Conservation (phyloP, 2,329 filamentous ascomycete genomes). For the Trichoderma hamatum region DNA sequence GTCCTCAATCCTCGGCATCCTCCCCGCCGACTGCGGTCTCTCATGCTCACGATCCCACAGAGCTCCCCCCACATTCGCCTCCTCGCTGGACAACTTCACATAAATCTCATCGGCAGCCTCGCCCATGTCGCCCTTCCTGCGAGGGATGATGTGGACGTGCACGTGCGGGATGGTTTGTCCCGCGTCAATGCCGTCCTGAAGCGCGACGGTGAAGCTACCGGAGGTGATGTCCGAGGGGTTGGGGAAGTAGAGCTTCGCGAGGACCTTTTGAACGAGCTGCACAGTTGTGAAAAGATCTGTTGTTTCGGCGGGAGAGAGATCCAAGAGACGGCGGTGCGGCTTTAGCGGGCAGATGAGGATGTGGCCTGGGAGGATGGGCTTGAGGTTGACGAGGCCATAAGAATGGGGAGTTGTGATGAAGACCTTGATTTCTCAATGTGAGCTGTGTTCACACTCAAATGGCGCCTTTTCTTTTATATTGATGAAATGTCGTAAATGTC, state of each 20-base stretch:
- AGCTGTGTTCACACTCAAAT: neutral
- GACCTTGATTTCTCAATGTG: slow-evolving; percentile 59
- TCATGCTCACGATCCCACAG: slow-evolving; percentile 56
- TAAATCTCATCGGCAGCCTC: slow-evolving; percentile 71
- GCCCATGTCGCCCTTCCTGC: slow-evolving; percentile 59
- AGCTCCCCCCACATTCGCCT: slow-evolving; percentile 77
- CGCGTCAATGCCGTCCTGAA: slow-evolving; percentile 90
- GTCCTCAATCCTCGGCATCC: slow-evolving; percentile 73
- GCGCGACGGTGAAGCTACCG: slow-evolving; percentile 84
- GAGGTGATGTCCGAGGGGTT: slow-evolving; percentile 54
- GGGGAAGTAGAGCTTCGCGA: slow-evolving; percentile 61
- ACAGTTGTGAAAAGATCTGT: slow-evolving; percentile 85
- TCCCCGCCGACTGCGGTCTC: slow-evolving; percentile 55
- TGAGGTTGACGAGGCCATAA: slow-evolving; percentile 93
- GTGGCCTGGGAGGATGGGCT: slow-evolving; percentile 90
- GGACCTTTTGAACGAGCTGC: slow-evolving; percentile 77
- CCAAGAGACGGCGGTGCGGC: slow-evolving; percentile 70
- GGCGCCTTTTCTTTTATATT: too few species aligned
- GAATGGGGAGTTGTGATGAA: slow-evolving; percentile 80
- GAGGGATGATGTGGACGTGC: slow-evolving; percentile 88
- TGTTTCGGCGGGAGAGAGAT: slow-evolving; percentile 72
- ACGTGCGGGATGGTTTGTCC: slow-evolving; percentile 94
- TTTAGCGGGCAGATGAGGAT: slow-evolving; percentile 82
- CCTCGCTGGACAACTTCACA: slow-evolving; percentile 77
- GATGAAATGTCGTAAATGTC: neutral